These are phyloP conservation scores for Crinitomyces ghanaensis DNA, from an alignment of 805 yeast genomes.

Conservation along the genomic window DNA sequence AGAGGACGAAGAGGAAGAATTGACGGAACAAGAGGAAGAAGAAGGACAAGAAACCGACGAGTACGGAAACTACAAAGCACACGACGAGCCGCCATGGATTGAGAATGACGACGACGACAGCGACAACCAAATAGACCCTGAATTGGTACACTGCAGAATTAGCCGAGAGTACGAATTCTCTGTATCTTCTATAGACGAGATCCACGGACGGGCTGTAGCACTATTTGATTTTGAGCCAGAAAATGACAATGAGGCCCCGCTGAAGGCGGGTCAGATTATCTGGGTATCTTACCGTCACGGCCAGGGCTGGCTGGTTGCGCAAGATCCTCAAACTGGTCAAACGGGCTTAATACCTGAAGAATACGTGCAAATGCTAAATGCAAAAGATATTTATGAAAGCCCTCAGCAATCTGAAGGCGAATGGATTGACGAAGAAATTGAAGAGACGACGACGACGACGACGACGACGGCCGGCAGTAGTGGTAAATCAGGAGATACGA, in stretches of 20 bases:
- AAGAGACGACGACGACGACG: no score
- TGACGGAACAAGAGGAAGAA: no score
- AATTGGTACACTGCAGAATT: slow-evolving; percentile 17
- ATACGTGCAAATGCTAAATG: slow-evolving; percentile 46
- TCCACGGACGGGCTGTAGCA: slow-evolving; percentile 67
- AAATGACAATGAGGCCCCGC: slow-evolving; percentile 79
- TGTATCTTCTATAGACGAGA: slow-evolving; percentile 28
- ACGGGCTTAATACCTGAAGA: slow-evolving; percentile 95
- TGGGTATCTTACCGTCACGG: slow-evolving; percentile 89
- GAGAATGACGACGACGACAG: no score
- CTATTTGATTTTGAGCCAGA: slow-evolving; percentile 85
- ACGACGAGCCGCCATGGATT: no score
- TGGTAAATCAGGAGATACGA: no score
- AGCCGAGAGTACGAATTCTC: slow-evolving; percentile 18
- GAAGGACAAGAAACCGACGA: no score
- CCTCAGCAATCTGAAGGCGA: slow-evolving; percentile 20
- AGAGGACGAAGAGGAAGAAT: slow-evolving; percentile 12
- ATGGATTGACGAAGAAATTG: slow-evolving; percentile 22
- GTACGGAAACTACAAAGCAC: no score
- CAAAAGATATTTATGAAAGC: slow-evolving; percentile 12
- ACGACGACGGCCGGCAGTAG: no score
- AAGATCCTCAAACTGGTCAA: slow-evolving; percentile 58
- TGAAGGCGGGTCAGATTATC: slow-evolving; percentile 70
- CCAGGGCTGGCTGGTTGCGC: slow-evolving; percentile 97
- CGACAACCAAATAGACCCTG: no score